phyloP scores from a whole-genome alignment of 2,329 filamentous ascomycete species.

The Aspergillus ustus region DNA sequence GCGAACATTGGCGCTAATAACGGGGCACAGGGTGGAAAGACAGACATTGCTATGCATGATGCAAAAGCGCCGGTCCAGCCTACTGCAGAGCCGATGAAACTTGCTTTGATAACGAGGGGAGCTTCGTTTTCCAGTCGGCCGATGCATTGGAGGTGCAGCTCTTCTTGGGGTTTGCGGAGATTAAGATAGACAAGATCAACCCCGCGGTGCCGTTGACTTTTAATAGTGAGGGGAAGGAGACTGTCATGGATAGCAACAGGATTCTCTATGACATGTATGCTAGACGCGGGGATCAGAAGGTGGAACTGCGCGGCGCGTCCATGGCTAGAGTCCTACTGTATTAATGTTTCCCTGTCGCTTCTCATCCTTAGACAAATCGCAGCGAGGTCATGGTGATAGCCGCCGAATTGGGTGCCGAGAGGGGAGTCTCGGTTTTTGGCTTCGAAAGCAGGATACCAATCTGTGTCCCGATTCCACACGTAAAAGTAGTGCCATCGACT shows the following conservation, averaged over 20 bases:
- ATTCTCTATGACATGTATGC: slow-evolving; percentile 1
- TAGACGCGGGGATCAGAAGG: background rate
- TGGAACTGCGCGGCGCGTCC: slow-evolving; percentile 10
- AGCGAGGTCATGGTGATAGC: slow-evolving; percentile 8
- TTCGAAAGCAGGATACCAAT: slow-evolving; percentile 11
- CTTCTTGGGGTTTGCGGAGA: background rate
- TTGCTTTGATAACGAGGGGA: background rate
- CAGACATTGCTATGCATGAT: background rate
- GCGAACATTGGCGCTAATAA: too few relatives aligned
- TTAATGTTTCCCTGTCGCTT: slow-evolving; percentile 3
- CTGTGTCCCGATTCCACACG: slow-evolving; percentile 8
- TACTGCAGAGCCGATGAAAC: background rate
- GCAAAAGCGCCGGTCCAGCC: background rate
- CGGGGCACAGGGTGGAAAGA: slow-evolving; percentile 5
- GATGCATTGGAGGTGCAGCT: slow-evolving; percentile 9
- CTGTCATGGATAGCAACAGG: slow-evolving; percentile 6
- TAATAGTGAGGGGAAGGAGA: slow-evolving; percentile 6
- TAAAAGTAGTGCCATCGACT: slow-evolving; percentile 2
- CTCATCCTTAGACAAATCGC: slow-evolving; percentile 8
- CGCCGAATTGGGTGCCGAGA: slow-evolving; percentile 8
- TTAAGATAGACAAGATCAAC: slow-evolving; percentile 9
- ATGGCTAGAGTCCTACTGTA: slow-evolving; percentile 4
- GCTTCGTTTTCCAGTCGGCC: background rate
- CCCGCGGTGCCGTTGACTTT: slow-evolving; percentile 3
- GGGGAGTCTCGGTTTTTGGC: slow-evolving; percentile 6